phyloP scores from a whole-genome alignment of 306 rosid species.

The Sophora flavescens region DNA sequence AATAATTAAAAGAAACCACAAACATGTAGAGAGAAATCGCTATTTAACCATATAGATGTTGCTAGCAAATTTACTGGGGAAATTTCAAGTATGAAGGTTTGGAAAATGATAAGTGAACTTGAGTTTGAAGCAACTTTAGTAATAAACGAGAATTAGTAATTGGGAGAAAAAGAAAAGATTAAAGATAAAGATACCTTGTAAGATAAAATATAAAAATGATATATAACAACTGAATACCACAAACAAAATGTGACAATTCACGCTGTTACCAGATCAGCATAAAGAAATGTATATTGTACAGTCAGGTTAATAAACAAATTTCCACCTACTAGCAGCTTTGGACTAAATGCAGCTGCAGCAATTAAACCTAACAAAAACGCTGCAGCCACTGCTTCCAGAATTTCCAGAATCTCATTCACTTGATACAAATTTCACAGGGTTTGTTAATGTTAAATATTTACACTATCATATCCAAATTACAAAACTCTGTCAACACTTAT shows the following conservation, averaged over 20 bases:
- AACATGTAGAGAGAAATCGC: too few species aligned
- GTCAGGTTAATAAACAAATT: neutral
- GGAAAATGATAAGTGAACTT: too few species aligned
- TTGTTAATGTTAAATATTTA: neutral
- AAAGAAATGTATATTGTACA: neutral
- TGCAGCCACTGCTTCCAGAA: constrained; percentile 57
- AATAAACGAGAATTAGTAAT: too few species aligned
- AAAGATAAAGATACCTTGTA: too few species aligned
- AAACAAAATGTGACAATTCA: neutral
- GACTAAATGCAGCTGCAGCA: constrained; percentile 50
- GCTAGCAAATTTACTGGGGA: too few species aligned
- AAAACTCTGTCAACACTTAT: constrained; percentile 34
- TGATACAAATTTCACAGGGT: neutral
- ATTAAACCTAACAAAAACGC: constrained; percentile 63
- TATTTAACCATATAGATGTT: too few species aligned
- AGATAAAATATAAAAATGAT: too few species aligned
- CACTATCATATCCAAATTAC: constrained; percentile 1
- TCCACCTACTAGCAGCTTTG: constrained; percentile 30
- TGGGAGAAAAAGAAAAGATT: too few species aligned
- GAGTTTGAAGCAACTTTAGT: too few species aligned
- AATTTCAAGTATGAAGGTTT: too few species aligned
- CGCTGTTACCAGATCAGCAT: neutral
- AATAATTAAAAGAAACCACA: too few species aligned
- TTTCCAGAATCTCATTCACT: constrained; percentile 40
- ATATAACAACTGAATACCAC: neutral